phyloP scores from a whole-genome alignment of 345 rosid species.

The Boechera retrofracta region DNA sequence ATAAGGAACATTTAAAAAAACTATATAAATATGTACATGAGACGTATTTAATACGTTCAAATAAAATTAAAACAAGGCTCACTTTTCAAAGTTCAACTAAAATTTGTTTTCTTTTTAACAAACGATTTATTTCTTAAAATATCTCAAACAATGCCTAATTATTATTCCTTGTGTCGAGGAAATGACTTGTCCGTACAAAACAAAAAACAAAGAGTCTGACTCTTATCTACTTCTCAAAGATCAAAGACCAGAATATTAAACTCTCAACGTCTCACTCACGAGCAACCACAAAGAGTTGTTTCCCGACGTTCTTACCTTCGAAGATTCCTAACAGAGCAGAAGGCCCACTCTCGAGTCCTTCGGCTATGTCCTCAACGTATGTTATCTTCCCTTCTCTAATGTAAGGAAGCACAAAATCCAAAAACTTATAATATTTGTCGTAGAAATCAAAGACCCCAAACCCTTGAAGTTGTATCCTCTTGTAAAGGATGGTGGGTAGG shows the following conservation, averaged over 20 bases:
- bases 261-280: constrained; percentile 19
- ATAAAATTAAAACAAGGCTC: too few species aligned
- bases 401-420: constrained; percentile 51
- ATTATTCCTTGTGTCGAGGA: background rate
- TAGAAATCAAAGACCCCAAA: constrained; percentile 43
- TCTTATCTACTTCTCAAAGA: background rate
- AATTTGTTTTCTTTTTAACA: background rate
- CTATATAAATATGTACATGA: too few species aligned
- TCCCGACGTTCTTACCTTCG: constrained; percentile 38
- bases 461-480: constrained; percentile 51
- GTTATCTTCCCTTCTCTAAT: constrained; percentile 48
- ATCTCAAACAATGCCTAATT: background rate
- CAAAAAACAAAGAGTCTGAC: background rate
- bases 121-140: background rate
- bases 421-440: constrained; percentile 44
- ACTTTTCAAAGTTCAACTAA: too few species aligned
- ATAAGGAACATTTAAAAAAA: too few species aligned
- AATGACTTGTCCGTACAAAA: background rate
- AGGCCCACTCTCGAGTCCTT: constrained; percentile 54
- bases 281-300: constrained; percentile 35
- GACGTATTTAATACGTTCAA: too few species aligned
- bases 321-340: constrained; percentile 34
- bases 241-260: background rate
- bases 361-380: constrained; percentile 54
- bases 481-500: constrained; percentile 32